Conservation (phyloP, 495 filamentous ascomycete genomes). For the Hypoxylon crocopeplum region DNA sequence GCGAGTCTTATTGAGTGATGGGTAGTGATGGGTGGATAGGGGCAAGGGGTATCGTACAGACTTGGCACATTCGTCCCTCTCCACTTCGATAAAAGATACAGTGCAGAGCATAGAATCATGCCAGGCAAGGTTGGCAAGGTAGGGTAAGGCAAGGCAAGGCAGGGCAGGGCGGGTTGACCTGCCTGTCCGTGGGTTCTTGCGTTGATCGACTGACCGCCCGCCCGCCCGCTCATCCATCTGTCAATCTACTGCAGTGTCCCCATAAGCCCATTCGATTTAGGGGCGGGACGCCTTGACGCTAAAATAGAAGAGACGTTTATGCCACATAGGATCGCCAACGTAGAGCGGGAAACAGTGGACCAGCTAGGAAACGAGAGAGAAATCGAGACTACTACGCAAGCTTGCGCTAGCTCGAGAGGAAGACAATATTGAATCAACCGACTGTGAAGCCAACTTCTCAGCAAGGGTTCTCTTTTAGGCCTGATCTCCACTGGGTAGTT, state of each 20-base stretch:
- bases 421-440: too few species aligned
- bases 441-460: too few species aligned
- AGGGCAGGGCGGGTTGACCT: too few species aligned
- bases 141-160: too few species aligned
- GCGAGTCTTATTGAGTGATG: conserved; percentile 17
- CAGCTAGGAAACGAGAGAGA: background rate
- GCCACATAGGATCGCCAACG: background rate
- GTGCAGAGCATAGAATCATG: too few species aligned
- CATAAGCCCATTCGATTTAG: conserved; percentile 1
- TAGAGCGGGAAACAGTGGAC: conserved; percentile 33
- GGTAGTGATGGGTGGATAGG: conserved; percentile 11
- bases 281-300: conserved; percentile 13
- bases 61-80: background rate
- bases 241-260: background rate
- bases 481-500: conserved; percentile 21
- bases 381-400: background rate
- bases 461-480: too few species aligned
- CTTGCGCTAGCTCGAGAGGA: background rate
- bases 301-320: background rate
- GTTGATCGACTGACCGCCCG: conserved; percentile 26
- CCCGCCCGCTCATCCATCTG: background rate
- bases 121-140: too few species aligned
- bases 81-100: conserved; percentile 7
- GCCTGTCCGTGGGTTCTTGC: background rate
- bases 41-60: conserved; percentile 10